Conservation (phyloP, 1,284 basidiomycete species). For the Entoloma clypeatum region DNA sequence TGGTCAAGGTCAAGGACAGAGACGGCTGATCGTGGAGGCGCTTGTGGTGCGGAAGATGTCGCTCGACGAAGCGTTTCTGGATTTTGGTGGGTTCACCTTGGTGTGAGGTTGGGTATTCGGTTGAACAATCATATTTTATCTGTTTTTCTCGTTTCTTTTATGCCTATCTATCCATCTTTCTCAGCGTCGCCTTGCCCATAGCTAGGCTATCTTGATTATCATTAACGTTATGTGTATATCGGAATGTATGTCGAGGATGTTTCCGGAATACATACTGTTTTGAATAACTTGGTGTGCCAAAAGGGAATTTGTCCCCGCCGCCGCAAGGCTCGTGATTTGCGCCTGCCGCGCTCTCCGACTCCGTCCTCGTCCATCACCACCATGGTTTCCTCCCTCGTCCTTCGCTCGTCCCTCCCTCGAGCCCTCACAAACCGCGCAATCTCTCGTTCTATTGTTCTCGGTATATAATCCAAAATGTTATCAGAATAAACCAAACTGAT, state of each 20-base stretch:
- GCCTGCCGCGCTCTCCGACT: constrained; percentile 14
- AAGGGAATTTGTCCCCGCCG: too few species aligned
- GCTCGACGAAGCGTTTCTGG: constrained; percentile 66
- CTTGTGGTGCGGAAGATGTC: constrained; percentile 72
- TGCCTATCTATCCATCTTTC: too few species aligned
- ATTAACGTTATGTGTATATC: too few species aligned
- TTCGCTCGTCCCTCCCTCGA: constrained; percentile 47
- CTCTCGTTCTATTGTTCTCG: constrained; percentile 34
- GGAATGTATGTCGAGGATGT: too few species aligned
- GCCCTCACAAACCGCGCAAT: constrained; percentile 42
- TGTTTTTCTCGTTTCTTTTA: too few species aligned
- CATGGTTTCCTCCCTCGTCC: constrained; percentile 50
- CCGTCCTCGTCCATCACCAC: constrained; percentile 20
- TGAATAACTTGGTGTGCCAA: too few species aligned
- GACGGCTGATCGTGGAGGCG: constrained; percentile 72
- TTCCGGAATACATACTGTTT: too few species aligned
- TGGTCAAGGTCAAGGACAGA: constrained; percentile 26
- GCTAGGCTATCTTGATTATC: too few species aligned
- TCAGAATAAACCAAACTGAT: constrained; percentile 8
- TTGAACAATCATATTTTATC: background rate
- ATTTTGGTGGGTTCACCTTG: constrained; percentile 64
- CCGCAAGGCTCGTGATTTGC: too few species aligned
- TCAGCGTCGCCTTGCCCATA: too few species aligned
- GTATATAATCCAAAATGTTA: constrained; percentile 20
- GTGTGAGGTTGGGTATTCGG: constrained; percentile 18